phyloP scores from a whole-genome alignment of 495 filamentous ascomycete genomes.

The Aspergillus sparsus region DNA sequence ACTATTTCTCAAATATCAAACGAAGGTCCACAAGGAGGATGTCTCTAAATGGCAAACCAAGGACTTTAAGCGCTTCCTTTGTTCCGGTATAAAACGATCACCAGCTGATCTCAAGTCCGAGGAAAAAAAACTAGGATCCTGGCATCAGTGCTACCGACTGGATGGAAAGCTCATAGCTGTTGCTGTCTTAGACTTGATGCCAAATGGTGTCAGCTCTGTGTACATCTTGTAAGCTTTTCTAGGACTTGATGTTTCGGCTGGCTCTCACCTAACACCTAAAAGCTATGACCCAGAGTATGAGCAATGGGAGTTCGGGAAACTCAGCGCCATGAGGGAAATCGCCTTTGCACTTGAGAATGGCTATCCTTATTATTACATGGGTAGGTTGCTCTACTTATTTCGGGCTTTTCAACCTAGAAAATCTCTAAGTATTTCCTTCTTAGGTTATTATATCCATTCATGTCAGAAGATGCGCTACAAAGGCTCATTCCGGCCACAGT shows the following conservation, averaged over 20 bases:
- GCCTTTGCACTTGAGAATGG: constrained; percentile 71
- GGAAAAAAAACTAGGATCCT: constrained; percentile 75
- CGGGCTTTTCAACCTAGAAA: neutral
- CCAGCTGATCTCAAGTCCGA: constrained; percentile 46
- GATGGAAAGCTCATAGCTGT: constrained; percentile 88
- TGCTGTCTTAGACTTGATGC: constrained; percentile 84
- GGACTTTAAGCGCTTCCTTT: constrained; percentile 84
- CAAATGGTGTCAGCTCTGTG: constrained; percentile 85
- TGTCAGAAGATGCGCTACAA: constrained; percentile 90
- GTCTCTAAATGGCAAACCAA: constrained; percentile 62
- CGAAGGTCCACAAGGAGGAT: constrained; percentile 73
- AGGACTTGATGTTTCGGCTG: neutral
- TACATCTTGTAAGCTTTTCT: constrained; percentile 70
- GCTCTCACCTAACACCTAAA: constrained; percentile 13
- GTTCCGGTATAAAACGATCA: constrained; percentile 70
- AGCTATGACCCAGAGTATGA: constrained; percentile 81
- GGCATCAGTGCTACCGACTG: constrained; percentile 91
- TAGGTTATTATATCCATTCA: constrained; percentile 70
- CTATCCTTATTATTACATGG: constrained; percentile 78
- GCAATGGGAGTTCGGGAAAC: constrained; percentile 79
- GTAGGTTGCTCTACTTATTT: constrained; percentile 33
- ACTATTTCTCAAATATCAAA: constrained; percentile 87
- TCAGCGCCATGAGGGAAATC: constrained; percentile 84
- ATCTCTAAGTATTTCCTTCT: neutral
- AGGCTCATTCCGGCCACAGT: constrained; percentile 78